phyloP scores from a whole-genome alignment of 2,329 filamentous ascomycete species.

The Orbilia quercus region DNA sequence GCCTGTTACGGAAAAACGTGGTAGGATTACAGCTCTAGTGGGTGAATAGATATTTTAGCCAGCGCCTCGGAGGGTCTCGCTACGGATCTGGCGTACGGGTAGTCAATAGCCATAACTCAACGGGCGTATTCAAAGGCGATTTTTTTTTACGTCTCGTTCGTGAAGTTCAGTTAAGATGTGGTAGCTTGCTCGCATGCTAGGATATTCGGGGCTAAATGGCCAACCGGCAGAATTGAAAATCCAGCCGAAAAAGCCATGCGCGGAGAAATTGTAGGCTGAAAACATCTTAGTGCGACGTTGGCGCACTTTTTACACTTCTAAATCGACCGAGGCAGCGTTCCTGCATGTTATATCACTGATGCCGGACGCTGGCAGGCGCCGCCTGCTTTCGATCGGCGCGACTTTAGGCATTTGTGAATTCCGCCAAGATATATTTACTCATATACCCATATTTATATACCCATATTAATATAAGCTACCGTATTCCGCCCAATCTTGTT shows the following conservation, averaged over 20 bases:
- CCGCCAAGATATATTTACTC: slow-evolving; percentile 8
- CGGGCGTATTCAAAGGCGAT: slow-evolving; percentile 11
- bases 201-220: slow-evolving; percentile 52
- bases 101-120: slow-evolving; percentile 41
- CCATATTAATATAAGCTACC: slow-evolving; percentile 26
- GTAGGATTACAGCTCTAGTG: slow-evolving; percentile 20
- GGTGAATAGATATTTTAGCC: slow-evolving; percentile 41
- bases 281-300: background rate
- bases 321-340: slow-evolving; percentile 17
- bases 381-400: slow-evolving; percentile 10
- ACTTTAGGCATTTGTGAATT: slow-evolving; percentile 48
- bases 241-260: slow-evolving; percentile 47
- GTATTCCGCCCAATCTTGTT: too few species aligned
- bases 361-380: slow-evolving; percentile 47
- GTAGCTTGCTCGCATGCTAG: slow-evolving; percentile 5
- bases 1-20: slow-evolving; percentile 40
- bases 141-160: slow-evolving; percentile 11
- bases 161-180: slow-evolving; percentile 20
- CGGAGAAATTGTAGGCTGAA: slow-evolving; percentile 39
- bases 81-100: slow-evolving; percentile 21
- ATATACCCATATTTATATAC: slow-evolving; percentile 39
- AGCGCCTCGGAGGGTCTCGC: slow-evolving; percentile 10
- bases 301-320: background rate
- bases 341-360: slow-evolving; percentile 32
- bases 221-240: slow-evolving; percentile 53